Evolutionary conservation across 208 protist genomes (phyloP), one percentile per base, ranked within the genome.

Genomic region (Herpetomonas muscarum): DNA sequence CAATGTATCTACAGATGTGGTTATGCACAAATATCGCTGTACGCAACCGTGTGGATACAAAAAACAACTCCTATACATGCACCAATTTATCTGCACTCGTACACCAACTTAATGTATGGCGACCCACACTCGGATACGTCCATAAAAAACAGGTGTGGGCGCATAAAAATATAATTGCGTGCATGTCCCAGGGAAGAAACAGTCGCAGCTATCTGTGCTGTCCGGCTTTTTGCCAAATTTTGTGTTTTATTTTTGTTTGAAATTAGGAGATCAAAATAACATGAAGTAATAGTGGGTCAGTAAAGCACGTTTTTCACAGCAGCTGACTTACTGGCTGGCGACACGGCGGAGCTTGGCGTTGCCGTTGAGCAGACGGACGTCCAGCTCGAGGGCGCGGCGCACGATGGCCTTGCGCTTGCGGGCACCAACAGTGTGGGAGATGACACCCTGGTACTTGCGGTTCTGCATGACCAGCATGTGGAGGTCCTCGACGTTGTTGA

Each of bases 381-480:
- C 96, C n/a, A 99, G 93, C 87, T 99, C 92, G 62, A 92, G 92
- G 28, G 98, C 98, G 63, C 98, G 93, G 78, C 98, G 86, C 51
- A 98, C 79, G 71, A 99, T 99, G 26, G 91, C 88, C 85, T 98
- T 98, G 76, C 97, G 93, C 42, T 49, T 70, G 65, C 90, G 90
- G 46, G 96, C 94, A 31, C 95, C 97, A 34, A 99, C 94, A 58
- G 85, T 96, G 85, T 93, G 75, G 46, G 86, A 87, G 79, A 99
- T 99, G 62, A 99, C 95, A 52, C 98, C 98, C 51, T 96, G 93
- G 86, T 99, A 99, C 82, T 96, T 99, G 67, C 97, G 93, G 97
- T 99, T 99, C 79, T 99, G 98, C 98, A 99, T 99, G 29, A 99
- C 79, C 26, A 99, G 96, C 78, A 99, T 90, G 80, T 99, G 97